These are phyloP conservation scores for Boletus subcaerulescens DNA, from an alignment of 768 basidiomycete species.

Conservation along the genomic window DNA sequence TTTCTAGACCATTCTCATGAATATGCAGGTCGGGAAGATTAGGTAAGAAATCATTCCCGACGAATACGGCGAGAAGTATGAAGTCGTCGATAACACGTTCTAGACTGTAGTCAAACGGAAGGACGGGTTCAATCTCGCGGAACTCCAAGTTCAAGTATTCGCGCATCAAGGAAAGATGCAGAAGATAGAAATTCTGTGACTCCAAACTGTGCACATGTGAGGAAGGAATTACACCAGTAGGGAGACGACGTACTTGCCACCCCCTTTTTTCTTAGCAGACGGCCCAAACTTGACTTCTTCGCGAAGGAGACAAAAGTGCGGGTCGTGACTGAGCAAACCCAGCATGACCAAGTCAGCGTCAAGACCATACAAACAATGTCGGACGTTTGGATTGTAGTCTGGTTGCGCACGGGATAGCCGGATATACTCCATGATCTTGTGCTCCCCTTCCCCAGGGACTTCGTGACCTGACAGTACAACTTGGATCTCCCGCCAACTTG, in stretches of 20 bases:
- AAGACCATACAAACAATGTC: constrained; percentile 97
- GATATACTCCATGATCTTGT: constrained; percentile 99
- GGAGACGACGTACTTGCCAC: constrained; percentile 40
- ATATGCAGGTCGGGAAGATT: constrained; percentile 97
- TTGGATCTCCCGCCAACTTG: constrained; percentile 89
- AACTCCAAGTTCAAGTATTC: constrained; percentile 99
- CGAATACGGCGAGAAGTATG: constrained; percentile 92
- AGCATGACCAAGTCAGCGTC: constrained; percentile 99
- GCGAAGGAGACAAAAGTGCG: constrained; percentile 94
- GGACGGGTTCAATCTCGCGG: constrained; percentile 56
- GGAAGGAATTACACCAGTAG: background rate
- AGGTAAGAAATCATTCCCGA: constrained; percentile 97
- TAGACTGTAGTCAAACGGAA: constrained; percentile 82
- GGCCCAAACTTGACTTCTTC: constrained; percentile 99
- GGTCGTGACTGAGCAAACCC: constrained; percentile 94
- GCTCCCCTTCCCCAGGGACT: constrained; percentile 98
- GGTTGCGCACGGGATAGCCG: constrained; percentile 91
- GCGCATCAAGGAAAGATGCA: constrained; percentile 91
- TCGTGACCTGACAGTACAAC: constrained; percentile 97
- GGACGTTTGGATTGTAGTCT: constrained; percentile 92
- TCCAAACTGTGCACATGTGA: constrained; percentile 47
- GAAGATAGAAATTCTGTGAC: constrained; percentile 87
- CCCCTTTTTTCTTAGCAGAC: constrained; percentile 65
- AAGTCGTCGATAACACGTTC: constrained; percentile 98
- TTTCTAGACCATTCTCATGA: constrained; percentile 93